Conservation (phyloP, 2,329 filamentous ascomycete genomes). For the Hymenoscyphus salicellus region DNA sequence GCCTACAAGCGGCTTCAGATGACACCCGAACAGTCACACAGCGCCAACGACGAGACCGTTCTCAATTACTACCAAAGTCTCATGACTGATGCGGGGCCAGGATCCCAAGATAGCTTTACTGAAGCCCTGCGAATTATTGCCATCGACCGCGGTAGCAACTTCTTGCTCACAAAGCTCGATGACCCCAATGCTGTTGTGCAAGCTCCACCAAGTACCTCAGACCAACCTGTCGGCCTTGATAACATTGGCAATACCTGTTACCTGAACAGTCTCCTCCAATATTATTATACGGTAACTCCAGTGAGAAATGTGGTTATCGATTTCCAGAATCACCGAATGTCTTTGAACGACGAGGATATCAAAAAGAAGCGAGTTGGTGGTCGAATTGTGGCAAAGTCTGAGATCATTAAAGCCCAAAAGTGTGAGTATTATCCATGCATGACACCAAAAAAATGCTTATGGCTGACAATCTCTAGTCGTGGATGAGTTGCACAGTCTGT, state of each 20-base stretch:
- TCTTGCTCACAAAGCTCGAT: slow-evolving; percentile 35
- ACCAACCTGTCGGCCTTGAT: slow-evolving; percentile 77
- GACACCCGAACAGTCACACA: slow-evolving; percentile 13
- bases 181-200: slow-evolving; percentile 35
- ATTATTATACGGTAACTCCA: slow-evolving; percentile 83
- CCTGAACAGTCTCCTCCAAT: slow-evolving; percentile 92
- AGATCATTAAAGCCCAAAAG: slow-evolving; percentile 62
- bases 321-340: slow-evolving; percentile 68
- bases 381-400: slow-evolving; percentile 57
- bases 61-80: slow-evolving; percentile 35
- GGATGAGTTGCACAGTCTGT: slow-evolving; percentile 68
- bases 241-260: slow-evolving; percentile 99
- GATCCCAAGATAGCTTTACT: slow-evolving; percentile 33
- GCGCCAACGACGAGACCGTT: slow-evolving; percentile 34
- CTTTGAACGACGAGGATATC: slow-evolving; percentile 61
- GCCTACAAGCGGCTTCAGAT: slow-evolving; percentile 37
- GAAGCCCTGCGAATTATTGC: slow-evolving; percentile 36
- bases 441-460: slow-evolving; percentile 17
- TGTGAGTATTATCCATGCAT: slow-evolving; percentile 55
- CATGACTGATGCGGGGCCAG: slow-evolving; percentile 27
- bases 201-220: slow-evolving; percentile 32
- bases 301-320: slow-evolving; percentile 77
- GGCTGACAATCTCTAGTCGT: slow-evolving; percentile 54
- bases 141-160: slow-evolving; percentile 33
- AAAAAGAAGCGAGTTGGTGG: slow-evolving; percentile 72